Evolutionary conservation across 306 rosid genomes (phyloP), one percentile per base, ranked within the genome.

Genomic region (Corylus heterophylla): DNA sequence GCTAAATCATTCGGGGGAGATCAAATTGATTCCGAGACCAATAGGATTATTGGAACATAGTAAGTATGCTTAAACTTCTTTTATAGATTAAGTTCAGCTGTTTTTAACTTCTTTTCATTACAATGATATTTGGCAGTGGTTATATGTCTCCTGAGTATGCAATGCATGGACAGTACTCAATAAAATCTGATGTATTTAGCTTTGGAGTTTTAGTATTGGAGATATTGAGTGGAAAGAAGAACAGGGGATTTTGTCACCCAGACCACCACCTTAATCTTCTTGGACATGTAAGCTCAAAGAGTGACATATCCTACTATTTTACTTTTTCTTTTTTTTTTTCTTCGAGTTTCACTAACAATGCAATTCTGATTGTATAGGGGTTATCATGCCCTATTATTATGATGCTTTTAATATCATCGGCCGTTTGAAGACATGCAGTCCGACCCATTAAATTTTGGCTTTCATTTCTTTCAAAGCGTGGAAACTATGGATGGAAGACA

Each of bases 81-180:
- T 2, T 67, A 18, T 67, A 67, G 78, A 48, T 71, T 37, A 17
- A 4, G 42, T 39, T 7, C 4, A 37, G 13, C 17, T 10, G 8
- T 67, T 66, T 13, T 1, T 3, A 16, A 18, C 49, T 18, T 39
- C 22, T 29, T 35, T 29, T 35, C 35, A 17, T 8, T 67, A 27
- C 8, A 16, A 62, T 29, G 42, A 62, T 62, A 12, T 69, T 45
- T 13, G 42, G 7, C 75, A 87, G 93, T 51, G 90, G 91, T 22
- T 89, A 89, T 18, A 89, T 89, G 87, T 69, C 89, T 11, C 92
- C 87, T 0, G 87, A 86, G 68, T 89, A 89, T 74, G 87, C 85
- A 7, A 69, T 81, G 13, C 71, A 76, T 50, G 92, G 89, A 1
- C 48, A 58, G 13, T 89, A 78, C 52, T 89, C 89, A 1, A 59